A percentile compares a stretch with the other conserved stretches of the same genome.
Conservation (phyloP, 1,284 basidiomycete genomes). For the Moesziomyces sp. region DNA sequence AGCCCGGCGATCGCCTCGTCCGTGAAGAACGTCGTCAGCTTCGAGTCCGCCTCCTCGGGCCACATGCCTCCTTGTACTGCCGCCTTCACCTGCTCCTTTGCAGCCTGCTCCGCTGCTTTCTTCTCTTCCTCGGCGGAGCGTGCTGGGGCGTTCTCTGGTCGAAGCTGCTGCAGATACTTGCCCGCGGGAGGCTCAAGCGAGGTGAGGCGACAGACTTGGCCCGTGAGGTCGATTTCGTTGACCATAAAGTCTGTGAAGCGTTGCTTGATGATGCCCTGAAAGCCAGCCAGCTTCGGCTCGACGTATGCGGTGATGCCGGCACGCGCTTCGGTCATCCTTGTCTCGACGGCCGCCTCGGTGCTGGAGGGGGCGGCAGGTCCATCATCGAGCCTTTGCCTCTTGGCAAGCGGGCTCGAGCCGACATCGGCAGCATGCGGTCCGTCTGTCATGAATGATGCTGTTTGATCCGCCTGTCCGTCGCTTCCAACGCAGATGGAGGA, state of each 20-base stretch:
- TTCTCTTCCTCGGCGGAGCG: background rate
- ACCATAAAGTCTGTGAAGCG: constrained; percentile 64
- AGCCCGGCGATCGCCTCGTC: constrained; percentile 17
- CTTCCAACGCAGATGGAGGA: no score
- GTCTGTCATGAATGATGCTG: background rate
- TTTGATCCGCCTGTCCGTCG: background rate
- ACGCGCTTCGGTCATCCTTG: constrained; percentile 36
- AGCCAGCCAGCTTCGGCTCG: constrained; percentile 43
- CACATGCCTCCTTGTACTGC: constrained; percentile 13
- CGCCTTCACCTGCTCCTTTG: background rate
- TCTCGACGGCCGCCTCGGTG: constrained; percentile 7
- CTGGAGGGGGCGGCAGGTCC: background rate
- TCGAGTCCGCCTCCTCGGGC: constrained; percentile 27
- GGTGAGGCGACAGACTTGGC: constrained; percentile 43
- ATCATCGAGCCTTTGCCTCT: constrained; percentile 21
- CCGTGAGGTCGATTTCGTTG: constrained; percentile 49
- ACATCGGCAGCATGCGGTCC: no score
- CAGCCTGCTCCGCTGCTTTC: constrained; percentile 1
- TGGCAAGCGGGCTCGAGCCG: constrained; percentile 11
- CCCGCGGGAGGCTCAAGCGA: constrained; percentile 48
- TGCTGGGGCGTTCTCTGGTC: background rate
- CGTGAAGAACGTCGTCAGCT: constrained; percentile 33
- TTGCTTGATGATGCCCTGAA: constrained; percentile 65
- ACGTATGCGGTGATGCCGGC: constrained; percentile 58
- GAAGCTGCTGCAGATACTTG: constrained; percentile 24